Percentiles rank a stretch among this genome's conserved stretches.
These are phyloP conservation scores for Golubevia pallescens DNA, from an alignment of 1,284 basidiomycete genomes.

Conservation along the genomic window DNA sequence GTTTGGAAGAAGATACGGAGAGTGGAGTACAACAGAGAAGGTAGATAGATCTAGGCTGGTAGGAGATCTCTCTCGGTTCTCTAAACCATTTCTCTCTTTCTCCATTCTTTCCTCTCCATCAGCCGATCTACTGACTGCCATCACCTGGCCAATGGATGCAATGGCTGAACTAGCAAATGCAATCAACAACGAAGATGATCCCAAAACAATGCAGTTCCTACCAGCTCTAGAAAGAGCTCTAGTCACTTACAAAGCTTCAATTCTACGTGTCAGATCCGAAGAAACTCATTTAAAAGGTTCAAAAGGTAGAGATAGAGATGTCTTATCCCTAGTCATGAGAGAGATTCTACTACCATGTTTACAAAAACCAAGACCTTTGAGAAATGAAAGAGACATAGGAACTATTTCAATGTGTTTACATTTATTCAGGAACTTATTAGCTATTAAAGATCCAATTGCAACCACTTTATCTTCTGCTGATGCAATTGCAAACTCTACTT, in stretches of 20 bases:
- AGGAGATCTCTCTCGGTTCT: not conserved
- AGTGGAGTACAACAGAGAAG: not conserved
- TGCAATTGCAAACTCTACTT: constrained; percentile 36
- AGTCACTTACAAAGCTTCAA: constrained; percentile 55
- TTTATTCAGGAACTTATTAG: constrained; percentile 60
- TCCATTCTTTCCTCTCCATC: constrained; percentile 1
- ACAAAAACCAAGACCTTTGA: constrained; percentile 38
- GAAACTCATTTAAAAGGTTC: constrained; percentile 7
- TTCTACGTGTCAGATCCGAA: constrained; percentile 37
- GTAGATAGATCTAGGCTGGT: not conserved
- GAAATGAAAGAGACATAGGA: constrained; percentile 48
- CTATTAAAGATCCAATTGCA: constrained; percentile 50
- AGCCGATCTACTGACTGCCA: constrained; percentile 56
- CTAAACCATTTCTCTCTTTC: not conserved
- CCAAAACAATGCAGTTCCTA: constrained; percentile 28
- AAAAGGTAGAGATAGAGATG: constrained; percentile 21
- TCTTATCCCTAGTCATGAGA: constrained; percentile 44
- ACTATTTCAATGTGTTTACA: constrained; percentile 59
- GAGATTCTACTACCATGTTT: constrained; percentile 52
- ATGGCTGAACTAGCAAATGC: constrained; percentile 47
- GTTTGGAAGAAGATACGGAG: not conserved
- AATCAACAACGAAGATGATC: constrained; percentile 41
- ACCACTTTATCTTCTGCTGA: constrained; percentile 40
- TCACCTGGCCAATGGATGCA: constrained; percentile 62
- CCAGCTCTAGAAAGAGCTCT: constrained; percentile 35